phyloP scores from a whole-genome alignment of 169 alveolate species.

The Plasmodium gonderi region DNA sequence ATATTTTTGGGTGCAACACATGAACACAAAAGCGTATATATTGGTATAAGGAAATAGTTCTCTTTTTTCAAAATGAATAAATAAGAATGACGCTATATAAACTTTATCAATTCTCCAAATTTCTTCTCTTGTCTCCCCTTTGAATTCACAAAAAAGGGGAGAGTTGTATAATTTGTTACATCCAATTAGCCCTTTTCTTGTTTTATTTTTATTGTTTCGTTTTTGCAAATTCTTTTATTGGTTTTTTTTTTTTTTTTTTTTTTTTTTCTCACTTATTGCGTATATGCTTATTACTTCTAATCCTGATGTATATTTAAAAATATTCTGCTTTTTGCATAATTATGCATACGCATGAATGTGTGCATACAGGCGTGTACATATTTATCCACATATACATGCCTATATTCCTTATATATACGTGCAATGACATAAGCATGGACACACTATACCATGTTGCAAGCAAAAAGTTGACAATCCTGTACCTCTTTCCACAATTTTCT shows the following conservation, averaged over 20 bases:
- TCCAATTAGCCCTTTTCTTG: neutral
- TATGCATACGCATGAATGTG: constrained; percentile 5
- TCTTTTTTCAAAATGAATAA: neutral
- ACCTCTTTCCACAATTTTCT: neutral
- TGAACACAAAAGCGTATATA: neutral
- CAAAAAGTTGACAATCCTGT: neutral
- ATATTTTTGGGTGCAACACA: neutral
- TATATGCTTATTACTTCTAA: neutral
- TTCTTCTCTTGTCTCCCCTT: neutral
- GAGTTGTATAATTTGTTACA: neutral
- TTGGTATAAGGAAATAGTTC: neutral
- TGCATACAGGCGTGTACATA: neutral
- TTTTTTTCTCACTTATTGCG: neutral
- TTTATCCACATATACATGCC: neutral
- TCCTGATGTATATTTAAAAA: neutral
- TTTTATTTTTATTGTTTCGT: neutral
- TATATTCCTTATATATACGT: neutral
- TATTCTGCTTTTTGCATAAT: neutral
- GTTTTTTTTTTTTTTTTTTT: neutral
- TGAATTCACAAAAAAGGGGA: neutral
- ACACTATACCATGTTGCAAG: neutral
- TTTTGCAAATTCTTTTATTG: neutral
- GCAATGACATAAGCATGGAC: neutral
- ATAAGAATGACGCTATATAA: neutral
- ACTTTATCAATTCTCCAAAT: neutral